Conservation (phyloP, 2,329 filamentous ascomycete genomes). For the Fusarium nygamai region DNA sequence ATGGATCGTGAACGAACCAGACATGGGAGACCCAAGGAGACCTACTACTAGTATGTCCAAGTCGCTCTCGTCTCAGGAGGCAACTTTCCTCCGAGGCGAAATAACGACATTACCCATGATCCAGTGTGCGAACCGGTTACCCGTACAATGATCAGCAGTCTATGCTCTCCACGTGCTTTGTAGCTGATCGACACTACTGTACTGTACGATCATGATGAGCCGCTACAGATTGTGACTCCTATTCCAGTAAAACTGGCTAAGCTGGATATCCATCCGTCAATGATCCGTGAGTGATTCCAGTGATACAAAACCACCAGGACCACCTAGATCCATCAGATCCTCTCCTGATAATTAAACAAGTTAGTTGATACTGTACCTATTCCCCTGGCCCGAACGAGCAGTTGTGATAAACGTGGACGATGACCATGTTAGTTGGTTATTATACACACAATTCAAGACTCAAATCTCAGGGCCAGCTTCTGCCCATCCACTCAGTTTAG, state of each 20-base stretch:
- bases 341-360: background rate
- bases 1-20: constrained; percentile 14
- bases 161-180: constrained; percentile 18
- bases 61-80: constrained; percentile 16
- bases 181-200: constrained; percentile 1
- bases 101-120: constrained; percentile 12
- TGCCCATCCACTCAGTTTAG: background rate
- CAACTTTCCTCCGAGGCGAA: constrained; percentile 13
- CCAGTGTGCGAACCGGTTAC: background rate
- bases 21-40: background rate
- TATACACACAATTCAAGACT: background rate
- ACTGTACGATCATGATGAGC: constrained; percentile 5
- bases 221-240: background rate
- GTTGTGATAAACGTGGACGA: background rate
- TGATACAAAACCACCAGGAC: background rate
- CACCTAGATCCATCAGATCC: background rate
- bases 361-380: background rate
- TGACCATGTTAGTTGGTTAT: background rate
- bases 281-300: background rate
- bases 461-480: constrained; percentile 2
- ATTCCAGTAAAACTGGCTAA: background rate
- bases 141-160: constrained; percentile 21
- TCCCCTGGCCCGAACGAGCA: background rate
- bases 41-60: background rate
- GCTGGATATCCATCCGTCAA: background rate